Evolutionary conservation across 441 rosid species (phyloP).

Genomic region (Jatropha podagrica): DNA sequence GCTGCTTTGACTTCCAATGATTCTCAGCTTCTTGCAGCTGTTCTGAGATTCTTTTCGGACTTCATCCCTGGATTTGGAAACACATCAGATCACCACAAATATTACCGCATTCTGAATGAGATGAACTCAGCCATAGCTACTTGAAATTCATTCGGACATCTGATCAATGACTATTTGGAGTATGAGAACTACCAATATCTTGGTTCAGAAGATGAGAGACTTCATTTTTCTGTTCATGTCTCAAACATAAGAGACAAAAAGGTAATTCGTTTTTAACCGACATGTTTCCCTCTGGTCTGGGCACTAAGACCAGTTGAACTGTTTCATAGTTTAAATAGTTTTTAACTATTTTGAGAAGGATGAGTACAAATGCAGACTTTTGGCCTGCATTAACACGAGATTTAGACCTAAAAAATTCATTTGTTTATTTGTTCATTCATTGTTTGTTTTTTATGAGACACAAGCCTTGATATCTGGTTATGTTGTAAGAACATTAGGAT

Average conservation of each 20-base stretch:
- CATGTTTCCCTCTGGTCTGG: background rate
- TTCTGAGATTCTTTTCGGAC: conserved; percentile 85
- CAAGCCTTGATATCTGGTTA: background rate
- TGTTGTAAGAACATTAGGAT: background rate
- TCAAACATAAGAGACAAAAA: background rate
- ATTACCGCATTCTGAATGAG: conserved; percentile 59
- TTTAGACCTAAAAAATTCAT: background rate
- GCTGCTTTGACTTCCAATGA: conserved; percentile 72
- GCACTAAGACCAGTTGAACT: no score
- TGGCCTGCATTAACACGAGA: background rate
- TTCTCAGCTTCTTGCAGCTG: conserved; percentile 75
- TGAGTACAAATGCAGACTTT: background rate
- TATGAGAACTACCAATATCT: background rate
- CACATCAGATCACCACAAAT: conserved; percentile 59
- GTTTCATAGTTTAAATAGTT: background rate
- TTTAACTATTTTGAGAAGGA: background rate
- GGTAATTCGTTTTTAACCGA: background rate
- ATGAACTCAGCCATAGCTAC: conserved; percentile 44
- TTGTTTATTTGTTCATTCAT: background rate
- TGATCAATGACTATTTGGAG: background rate
- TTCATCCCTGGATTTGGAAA: conserved; percentile 66
- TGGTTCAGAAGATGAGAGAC: background rate
- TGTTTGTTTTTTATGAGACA: background rate
- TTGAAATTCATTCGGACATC: conserved; percentile 4
- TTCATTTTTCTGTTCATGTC: background rate